These are phyloP conservation scores for Eucalyptus polyanthemos DNA, from an alignment of 345 rosid species.

Conservation along the genomic window DNA sequence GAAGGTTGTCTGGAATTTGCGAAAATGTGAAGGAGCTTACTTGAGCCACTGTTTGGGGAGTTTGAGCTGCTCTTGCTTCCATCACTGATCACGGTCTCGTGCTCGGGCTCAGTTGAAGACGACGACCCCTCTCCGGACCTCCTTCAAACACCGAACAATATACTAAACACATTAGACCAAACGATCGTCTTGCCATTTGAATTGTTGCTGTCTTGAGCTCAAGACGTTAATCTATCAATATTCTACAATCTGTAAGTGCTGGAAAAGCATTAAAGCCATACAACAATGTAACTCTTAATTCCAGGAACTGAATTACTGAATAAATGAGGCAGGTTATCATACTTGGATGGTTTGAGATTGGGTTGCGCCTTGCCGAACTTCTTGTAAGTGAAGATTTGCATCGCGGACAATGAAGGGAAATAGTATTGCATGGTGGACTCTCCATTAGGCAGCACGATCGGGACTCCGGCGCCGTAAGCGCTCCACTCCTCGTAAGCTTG, in stretches of 20 bases:
- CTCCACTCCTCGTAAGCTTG: slow-evolving; percentile 32
- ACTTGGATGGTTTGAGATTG: background rate
- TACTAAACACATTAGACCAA: background rate
- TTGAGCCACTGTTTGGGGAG: background rate
- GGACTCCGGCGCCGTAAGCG: slow-evolving; percentile 37
- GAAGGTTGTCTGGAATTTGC: background rate
- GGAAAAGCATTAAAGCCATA: background rate
- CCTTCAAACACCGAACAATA: background rate
- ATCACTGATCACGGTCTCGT: background rate
- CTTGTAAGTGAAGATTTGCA: slow-evolving; percentile 21
- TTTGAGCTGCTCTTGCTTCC: background rate
- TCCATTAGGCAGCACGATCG: slow-evolving; percentile 15
- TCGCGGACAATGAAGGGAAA: slow-evolving; percentile 31
- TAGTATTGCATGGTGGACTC: slow-evolving; percentile 33
- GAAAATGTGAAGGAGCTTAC: background rate
- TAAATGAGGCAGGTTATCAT: background rate
- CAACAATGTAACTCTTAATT: background rate
- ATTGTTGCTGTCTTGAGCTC: background rate
- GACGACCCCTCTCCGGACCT: background rate
- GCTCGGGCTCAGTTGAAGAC: background rate
- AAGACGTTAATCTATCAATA: background rate
- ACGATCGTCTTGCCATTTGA: background rate
- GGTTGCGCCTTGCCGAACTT: background rate
- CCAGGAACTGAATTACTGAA: background rate
- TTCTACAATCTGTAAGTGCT: background rate